These are phyloP conservation scores for Echinochloa phyllopogon DNA, from an alignment of 176 grass and related monocot species.

Conservation along the genomic window DNA sequence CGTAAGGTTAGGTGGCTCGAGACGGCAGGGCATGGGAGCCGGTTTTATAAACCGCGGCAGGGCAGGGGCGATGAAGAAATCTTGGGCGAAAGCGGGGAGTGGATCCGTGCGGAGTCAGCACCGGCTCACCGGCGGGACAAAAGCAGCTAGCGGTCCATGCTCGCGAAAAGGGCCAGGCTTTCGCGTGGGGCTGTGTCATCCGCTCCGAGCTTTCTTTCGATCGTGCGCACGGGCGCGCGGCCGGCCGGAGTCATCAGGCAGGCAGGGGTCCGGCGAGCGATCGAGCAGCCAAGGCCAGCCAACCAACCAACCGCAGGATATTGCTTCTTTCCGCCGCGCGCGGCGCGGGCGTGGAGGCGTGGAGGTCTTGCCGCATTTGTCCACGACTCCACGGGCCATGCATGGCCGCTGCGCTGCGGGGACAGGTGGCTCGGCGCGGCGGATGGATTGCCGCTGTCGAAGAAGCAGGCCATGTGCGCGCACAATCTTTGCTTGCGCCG, in stretches of 20 bases:
- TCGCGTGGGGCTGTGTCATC: conserved; percentile 49
- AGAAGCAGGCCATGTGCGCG: conserved; percentile 54
- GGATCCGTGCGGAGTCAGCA: conserved; percentile 54
- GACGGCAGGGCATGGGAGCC: background rate
- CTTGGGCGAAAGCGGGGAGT: conserved; percentile 5
- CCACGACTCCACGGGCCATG: background rate
- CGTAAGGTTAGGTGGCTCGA: conserved; percentile 32
- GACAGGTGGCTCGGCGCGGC: conserved; percentile 33
- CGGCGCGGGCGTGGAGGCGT: background rate
- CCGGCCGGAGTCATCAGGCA: background rate
- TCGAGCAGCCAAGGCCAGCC: background rate
- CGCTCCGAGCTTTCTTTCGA: background rate
- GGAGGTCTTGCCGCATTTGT: background rate
- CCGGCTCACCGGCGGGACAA: conserved; percentile 41
- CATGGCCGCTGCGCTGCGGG: conserved; percentile 1
- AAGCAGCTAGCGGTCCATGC: conserved; percentile 47
- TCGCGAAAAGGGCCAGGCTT: conserved; percentile 27
- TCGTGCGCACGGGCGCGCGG: conserved; percentile 52
- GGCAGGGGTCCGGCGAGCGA: background rate
- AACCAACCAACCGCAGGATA: conserved; percentile 37
- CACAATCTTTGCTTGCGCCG: conserved; percentile 30
- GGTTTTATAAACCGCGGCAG: conserved; percentile 49
- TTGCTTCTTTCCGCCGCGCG: conserved; percentile 41
- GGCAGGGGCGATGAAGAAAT: conserved; percentile 41
- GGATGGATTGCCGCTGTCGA: conserved; percentile 40